These are phyloP conservation scores for Malus sieversii DNA, from an alignment of 306 rosid species.

Conservation along the genomic window DNA sequence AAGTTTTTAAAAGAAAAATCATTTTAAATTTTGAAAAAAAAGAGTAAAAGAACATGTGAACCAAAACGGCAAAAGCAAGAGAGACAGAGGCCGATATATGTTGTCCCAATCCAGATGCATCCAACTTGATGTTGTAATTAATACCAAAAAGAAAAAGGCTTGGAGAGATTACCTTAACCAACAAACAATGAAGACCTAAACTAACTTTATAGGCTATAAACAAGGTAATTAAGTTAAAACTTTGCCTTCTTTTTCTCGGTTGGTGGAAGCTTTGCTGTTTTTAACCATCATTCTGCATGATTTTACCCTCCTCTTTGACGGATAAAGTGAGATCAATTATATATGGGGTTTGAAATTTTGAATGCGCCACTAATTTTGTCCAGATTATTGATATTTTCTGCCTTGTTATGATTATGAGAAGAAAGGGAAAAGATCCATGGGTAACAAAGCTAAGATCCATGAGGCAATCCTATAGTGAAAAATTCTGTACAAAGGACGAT, in stretches of 20 bases:
- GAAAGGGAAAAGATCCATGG: background rate
- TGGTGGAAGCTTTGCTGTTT: slow-evolving; percentile 16
- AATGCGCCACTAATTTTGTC: background rate
- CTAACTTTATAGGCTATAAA: background rate
- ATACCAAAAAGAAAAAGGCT: background rate
- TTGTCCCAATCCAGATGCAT: slow-evolving; percentile 5
- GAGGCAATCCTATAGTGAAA: background rate
- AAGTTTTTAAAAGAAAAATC: background rate
- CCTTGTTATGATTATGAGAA: slow-evolving; percentile 6
- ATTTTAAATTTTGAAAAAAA: background rate
- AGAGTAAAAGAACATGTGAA: background rate
- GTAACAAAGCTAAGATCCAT: background rate
- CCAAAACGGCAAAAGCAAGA: background rate
- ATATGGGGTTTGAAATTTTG: slow-evolving; percentile 18
- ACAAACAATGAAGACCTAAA: background rate
- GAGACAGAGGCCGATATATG: background rate
- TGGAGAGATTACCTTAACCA: background rate
- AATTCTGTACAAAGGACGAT: background rate
- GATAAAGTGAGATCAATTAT: slow-evolving; percentile 14
- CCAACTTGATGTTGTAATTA: background rate
- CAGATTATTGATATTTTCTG: background rate
- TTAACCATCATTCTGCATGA: slow-evolving; percentile 19
- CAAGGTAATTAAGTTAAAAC: background rate
- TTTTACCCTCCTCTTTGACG: slow-evolving; percentile 19
- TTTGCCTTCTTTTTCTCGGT: slow-evolving; percentile 4